phyloP scores from a whole-genome alignment of 1,284 basidiomycete genomes.

The Sporisorium exsertum region DNA sequence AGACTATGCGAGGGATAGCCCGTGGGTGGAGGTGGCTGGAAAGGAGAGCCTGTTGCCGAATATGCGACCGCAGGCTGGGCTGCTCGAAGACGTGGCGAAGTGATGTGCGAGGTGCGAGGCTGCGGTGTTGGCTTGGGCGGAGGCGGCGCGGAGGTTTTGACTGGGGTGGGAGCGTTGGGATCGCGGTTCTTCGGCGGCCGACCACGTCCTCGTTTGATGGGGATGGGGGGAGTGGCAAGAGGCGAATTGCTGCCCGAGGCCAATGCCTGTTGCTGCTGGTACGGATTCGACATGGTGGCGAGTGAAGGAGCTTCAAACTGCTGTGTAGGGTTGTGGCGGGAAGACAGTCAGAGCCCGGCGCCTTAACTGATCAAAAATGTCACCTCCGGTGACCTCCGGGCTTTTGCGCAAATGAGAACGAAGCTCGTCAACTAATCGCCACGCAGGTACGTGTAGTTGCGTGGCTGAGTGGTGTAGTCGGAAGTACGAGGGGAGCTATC shows the following conservation, averaged over 20 bases:
- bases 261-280: slow-evolving; percentile 47
- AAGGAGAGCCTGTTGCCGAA: slow-evolving; percentile 34
- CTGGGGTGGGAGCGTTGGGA: slow-evolving; percentile 28
- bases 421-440: not conserved
- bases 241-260: slow-evolving; percentile 51
- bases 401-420: not conserved
- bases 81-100: slow-evolving; percentile 40
- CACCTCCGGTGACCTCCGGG: not conserved
- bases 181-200: slow-evolving; percentile 52
- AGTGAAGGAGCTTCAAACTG: not conserved
- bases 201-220: slow-evolving; percentile 48
- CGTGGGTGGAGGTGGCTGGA: slow-evolving; percentile 30
- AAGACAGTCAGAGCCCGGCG: not conserved
- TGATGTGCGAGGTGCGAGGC: slow-evolving; percentile 44
- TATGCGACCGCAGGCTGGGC: slow-evolving; percentile 10
- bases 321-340: not conserved
- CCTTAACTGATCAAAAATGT: too few species aligned
- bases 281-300: slow-evolving; percentile 40
- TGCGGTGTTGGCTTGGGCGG: slow-evolving; percentile 41
- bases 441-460: not conserved
- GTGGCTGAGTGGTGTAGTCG: too few species aligned
- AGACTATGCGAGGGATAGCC: slow-evolving; percentile 31
- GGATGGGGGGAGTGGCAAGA: slow-evolving; percentile 29
- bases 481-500: too few species aligned
- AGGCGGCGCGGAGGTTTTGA: slow-evolving; percentile 19